Conservation (phyloP, 805 yeast genomes). For the Saccharomyces kudriavzevii region DNA sequence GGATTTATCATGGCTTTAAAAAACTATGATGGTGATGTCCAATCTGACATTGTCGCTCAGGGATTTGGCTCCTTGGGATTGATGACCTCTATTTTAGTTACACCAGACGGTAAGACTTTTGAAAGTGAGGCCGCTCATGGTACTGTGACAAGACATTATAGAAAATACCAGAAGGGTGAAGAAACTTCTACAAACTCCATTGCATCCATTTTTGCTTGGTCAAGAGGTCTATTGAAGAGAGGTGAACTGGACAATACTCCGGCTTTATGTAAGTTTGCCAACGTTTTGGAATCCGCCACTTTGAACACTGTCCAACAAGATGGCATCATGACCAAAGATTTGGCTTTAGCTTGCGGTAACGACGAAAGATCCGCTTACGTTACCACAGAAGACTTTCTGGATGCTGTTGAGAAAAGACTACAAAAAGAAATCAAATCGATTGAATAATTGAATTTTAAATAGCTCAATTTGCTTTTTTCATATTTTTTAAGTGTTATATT, state of each 20-base stretch:
- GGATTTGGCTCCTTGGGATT: slow-evolving; percentile 80
- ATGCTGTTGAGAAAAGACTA: slow-evolving; percentile 62
- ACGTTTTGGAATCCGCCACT: slow-evolving; percentile 56
- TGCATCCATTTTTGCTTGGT: slow-evolving; percentile 81
- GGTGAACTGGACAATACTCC: slow-evolving; percentile 69
- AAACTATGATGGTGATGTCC: slow-evolving; percentile 83
- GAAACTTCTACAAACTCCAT: slow-evolving; percentile 80
- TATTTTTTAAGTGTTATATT: not conserved
- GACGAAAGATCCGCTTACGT: slow-evolving; percentile 56
- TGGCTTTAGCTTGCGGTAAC: slow-evolving; percentile 64
- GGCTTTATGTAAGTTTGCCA: slow-evolving; percentile 60
- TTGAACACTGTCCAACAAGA: slow-evolving; percentile 66
- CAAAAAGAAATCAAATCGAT: slow-evolving; percentile 12
- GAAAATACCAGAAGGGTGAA: slow-evolving; percentile 74
- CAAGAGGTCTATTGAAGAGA: slow-evolving; percentile 77
- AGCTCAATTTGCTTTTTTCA: not conserved
- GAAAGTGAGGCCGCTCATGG: slow-evolving; percentile 87
- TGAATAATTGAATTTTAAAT: not conserved
- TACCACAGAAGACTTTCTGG: slow-evolving; percentile 67
- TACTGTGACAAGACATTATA: slow-evolving; percentile 78
- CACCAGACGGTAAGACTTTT: slow-evolving; percentile 81
- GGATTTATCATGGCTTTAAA: slow-evolving; percentile 75
- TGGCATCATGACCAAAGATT: slow-evolving; percentile 75
- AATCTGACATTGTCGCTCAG: slow-evolving; percentile 78
- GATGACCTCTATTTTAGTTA: slow-evolving; percentile 75